phyloP scores from a whole-genome alignment of 225 moss, liverwort and hornwort genomes.

The Thuidium tamariscinum region DNA sequence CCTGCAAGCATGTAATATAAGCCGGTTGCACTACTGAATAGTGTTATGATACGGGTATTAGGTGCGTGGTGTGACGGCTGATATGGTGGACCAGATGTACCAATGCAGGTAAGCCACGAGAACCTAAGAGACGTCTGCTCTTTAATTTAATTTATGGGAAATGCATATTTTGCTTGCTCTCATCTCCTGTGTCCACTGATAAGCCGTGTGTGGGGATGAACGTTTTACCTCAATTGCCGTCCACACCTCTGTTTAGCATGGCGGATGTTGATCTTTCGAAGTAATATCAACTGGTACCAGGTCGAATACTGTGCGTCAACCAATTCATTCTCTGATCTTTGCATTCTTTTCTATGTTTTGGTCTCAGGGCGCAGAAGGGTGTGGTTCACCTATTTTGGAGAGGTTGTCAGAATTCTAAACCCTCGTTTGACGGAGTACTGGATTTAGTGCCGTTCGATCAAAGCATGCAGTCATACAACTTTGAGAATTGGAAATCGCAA shows the following conservation, averaged over 20 bases:
- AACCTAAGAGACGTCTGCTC: background rate
- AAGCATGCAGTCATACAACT: slow-evolving; percentile 19
- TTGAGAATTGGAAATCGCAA: slow-evolving; percentile 41
- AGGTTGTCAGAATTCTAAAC: slow-evolving; percentile 22
- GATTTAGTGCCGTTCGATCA: slow-evolving; percentile 4
- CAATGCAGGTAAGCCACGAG: slow-evolving; percentile 63
- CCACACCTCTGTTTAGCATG: background rate
- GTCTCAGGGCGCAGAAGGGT: slow-evolving; percentile 78
- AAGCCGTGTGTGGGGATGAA: background rate
- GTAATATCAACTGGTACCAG: background rate
- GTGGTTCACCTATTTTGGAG: slow-evolving; percentile 92
- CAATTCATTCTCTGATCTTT: background rate
- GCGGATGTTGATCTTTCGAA: background rate
- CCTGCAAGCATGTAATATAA: background rate
- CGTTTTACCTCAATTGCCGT: background rate
- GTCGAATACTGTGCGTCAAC: background rate
- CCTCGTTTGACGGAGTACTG: background rate
- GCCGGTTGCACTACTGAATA: background rate
- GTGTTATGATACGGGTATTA: slow-evolving; percentile 13
- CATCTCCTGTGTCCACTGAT: background rate
- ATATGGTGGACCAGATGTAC: slow-evolving; percentile 96
- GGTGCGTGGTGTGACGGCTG: slow-evolving; percentile 87
- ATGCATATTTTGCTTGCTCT: background rate
- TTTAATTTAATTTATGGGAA: background rate
- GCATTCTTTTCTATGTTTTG: background rate